Evolutionary conservation across 192 early-diverging fungal genomes (phyloP).

Genomic region (Coemansia asiatica): DNA sequence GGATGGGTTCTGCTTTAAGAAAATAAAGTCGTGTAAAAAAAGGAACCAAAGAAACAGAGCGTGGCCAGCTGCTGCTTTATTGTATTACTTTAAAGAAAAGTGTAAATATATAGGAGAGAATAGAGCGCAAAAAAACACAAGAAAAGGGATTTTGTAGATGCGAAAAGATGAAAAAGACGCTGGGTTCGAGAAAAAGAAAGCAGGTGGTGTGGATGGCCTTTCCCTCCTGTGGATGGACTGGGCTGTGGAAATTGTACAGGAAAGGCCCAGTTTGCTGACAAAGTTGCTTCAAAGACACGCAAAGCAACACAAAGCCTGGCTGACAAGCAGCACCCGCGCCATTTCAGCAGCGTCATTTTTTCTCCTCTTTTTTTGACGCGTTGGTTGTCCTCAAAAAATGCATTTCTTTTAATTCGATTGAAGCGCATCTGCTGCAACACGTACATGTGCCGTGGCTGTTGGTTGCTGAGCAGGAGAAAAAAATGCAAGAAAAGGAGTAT

Average conservation of each 20-base stretch:
- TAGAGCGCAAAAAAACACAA: too few relatives aligned
- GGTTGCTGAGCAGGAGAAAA: not conserved
- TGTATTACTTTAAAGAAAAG: not conserved
- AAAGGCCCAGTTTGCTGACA: too few relatives aligned
- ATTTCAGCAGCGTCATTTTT: not conserved
- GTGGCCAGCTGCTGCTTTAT: not conserved
- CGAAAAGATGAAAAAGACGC: not conserved
- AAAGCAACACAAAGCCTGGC: too few relatives aligned
- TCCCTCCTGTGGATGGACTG: too few relatives aligned
- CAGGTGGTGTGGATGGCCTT: too few relatives aligned
- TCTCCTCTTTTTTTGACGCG: not conserved
- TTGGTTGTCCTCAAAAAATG: too few relatives aligned
- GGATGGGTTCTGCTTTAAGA: not conserved
- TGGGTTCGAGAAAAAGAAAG: not conserved
- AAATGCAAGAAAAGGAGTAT: not conserved
- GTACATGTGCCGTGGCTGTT: slow-evolving; percentile 1
- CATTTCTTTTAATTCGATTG: not conserved
- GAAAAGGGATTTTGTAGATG: not conserved
- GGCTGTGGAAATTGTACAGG: too few relatives aligned
- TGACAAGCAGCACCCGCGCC: too few relatives aligned
- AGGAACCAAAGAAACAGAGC: not conserved
- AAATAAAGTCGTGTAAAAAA: not conserved
- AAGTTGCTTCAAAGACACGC: too few relatives aligned
- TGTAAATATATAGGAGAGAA: too few relatives aligned
- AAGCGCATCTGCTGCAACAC: not conserved